Evolutionary conservation across 148 eudicot species (phyloP).

Genomic region (Selenicereus undatus): DNA sequence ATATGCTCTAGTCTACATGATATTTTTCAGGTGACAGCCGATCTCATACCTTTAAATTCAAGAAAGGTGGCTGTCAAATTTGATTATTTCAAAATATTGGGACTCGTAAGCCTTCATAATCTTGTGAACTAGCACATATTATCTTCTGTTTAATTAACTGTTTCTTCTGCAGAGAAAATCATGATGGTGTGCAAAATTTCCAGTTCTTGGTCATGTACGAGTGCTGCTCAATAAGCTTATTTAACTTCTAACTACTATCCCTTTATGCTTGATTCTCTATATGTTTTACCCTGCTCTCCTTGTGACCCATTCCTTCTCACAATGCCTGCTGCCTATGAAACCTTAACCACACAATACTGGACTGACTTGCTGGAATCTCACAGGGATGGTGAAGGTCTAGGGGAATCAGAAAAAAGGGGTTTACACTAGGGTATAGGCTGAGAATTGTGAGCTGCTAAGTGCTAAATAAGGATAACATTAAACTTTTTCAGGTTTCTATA

Average conservation of each 20-base stretch:
- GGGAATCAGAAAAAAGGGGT: neutral
- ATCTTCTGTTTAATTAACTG: neutral
- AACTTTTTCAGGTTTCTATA: neutral
- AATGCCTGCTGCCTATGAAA: neutral
- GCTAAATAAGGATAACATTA: neutral
- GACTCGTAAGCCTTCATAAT: slow-evolving; percentile 53
- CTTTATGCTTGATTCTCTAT: neutral
- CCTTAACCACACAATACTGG: neutral
- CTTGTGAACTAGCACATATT: neutral
- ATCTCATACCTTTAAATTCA: slow-evolving; percentile 75
- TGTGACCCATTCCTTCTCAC: neutral
- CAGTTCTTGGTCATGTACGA: neutral
- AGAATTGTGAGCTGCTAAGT: too few species aligned
- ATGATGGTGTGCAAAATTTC: neutral
- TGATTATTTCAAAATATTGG: slow-evolving; percentile 78
- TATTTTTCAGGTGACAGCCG: slow-evolving; percentile 71
- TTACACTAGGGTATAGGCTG: neutral
- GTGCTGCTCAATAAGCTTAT: neutral
- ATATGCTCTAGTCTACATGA: neutral
- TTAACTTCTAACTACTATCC: neutral
- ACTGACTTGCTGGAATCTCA: neutral
- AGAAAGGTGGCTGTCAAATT: slow-evolving; percentile 91
- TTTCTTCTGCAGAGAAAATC: neutral
- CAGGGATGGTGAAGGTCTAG: neutral
- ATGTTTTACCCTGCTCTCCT: neutral